Conservation (phyloP, 371 early-diverging fungal genomes). For the Enteropsectra breve region DNA sequence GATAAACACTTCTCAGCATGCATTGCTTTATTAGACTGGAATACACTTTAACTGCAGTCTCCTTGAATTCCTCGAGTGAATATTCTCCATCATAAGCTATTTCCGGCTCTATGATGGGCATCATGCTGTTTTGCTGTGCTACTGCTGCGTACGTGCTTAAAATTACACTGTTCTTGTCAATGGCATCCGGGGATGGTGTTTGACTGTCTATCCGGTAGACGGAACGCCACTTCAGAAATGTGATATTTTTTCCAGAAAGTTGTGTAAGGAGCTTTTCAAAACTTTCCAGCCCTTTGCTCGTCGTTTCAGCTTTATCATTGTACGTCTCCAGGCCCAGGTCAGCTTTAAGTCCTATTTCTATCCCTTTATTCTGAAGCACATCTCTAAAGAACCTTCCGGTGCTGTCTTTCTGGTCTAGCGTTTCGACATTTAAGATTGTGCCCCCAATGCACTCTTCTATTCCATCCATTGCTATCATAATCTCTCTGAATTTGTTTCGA, state of each 20-base stretch:
- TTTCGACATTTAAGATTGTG: slow-evolving; percentile 66
- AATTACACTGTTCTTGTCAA: slow-evolving; percentile 64
- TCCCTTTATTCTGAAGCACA: slow-evolving; percentile 60
- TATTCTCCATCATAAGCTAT: slow-evolving; percentile 65
- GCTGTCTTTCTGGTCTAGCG: slow-evolving; percentile 61
- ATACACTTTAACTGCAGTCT: slow-evolving; percentile 61
- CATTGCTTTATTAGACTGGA: slow-evolving; percentile 62
- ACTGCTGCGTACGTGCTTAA: slow-evolving; percentile 66
- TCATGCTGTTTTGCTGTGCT: slow-evolving; percentile 63
- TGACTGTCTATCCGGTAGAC: slow-evolving; percentile 62
- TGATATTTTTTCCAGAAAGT: slow-evolving; percentile 62
- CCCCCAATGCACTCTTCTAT: slow-evolving; percentile 63
- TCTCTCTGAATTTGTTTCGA: slow-evolving; percentile 64
- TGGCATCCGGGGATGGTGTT: slow-evolving; percentile 62
- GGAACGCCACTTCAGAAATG: slow-evolving; percentile 67
- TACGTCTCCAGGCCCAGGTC: slow-evolving; percentile 63
- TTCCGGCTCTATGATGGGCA: slow-evolving; percentile 68
- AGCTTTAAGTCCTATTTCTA: slow-evolving; percentile 64
- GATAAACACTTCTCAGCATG: slow-evolving; percentile 62
- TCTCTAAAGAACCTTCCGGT: slow-evolving; percentile 61
- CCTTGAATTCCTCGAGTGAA: slow-evolving; percentile 61
- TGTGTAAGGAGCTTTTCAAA: slow-evolving; percentile 61
- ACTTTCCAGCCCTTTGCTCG: slow-evolving; percentile 65
- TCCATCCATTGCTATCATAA: slow-evolving; percentile 63
- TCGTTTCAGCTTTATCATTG: slow-evolving; percentile 63